Base-by-base conservation (phyloP, 768 basidiomycete genomes). In the Tylopilus vinaceipallidus region DNA sequence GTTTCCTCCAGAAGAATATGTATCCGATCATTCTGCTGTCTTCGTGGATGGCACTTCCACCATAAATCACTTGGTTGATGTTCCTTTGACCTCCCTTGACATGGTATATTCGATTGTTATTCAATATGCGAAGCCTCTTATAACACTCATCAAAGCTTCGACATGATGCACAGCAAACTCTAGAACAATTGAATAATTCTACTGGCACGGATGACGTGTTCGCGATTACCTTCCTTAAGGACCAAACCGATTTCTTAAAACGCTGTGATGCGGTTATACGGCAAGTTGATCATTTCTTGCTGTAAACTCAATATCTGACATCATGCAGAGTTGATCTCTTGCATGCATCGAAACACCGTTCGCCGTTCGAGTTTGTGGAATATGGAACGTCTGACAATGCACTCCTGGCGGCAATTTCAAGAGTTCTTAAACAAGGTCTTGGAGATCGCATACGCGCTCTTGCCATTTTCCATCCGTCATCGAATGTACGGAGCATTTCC, bases 41-140 rank as follows among this genome's bases (percentile, higher is more conserved):
- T 83, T 95, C 42, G 86, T 95, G 1, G 94, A 95, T 59, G 79
- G 86, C 1, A 77, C 83, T 0, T 90, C 91, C 0, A 76, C 76
- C 8, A 73, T 87, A 40, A 98, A 99, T 62, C 61, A 95, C 10
- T 68, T 95, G 19, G 80, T 84, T 0, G 83, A 80, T 9, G 79
- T 95, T 26, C 89, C 94, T 17, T 57, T 81, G 13, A 79, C 87
- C 3, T 93, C 91, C 2, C 73, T 98, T 1, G 80, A 88, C 42
- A 70, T 95, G 68, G 89, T 94, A 64, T 59, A 77, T 39, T 24
- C 32, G 12, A 16, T 27, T 57, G 16, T 26, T 57, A 12, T 17
- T 35, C 10, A 32, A 20, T 26, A 8, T 24, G 6, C 16, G 24
- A 32, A 26, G 22, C n/a, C 14, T 11, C n/a, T 29, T 24, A 30